These are phyloP conservation scores for Orbilia quercus DNA, from an alignment of 2,329 filamentous ascomycete genomes.

Conservation along the genomic window DNA sequence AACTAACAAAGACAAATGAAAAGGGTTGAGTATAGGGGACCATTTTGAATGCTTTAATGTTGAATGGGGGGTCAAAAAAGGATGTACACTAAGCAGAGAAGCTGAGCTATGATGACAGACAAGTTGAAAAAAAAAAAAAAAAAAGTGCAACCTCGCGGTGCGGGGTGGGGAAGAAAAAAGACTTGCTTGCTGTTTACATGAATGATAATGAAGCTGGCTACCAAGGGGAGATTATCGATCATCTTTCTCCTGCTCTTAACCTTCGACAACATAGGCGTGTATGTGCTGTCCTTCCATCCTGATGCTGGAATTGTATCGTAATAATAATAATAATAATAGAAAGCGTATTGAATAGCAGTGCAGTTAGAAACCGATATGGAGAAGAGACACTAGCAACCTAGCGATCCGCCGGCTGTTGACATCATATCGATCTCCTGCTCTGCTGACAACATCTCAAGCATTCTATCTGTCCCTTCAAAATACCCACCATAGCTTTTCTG, in stretches of 20 bases:
- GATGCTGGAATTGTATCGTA: neutral
- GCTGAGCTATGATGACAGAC: conserved; percentile 11
- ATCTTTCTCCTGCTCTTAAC: conserved; percentile 3
- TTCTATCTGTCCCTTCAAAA: conserved; percentile 37
- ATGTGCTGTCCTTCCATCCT: conserved; percentile 27
- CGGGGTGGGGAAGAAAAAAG: conserved; percentile 1
- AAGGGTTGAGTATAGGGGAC: neutral
- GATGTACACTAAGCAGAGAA: conserved; percentile 19
- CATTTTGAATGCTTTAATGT: conserved; percentile 6
- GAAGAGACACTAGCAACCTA: too few species aligned
- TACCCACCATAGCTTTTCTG: conserved; percentile 23
- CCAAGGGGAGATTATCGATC: neutral
- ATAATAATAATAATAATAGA: too few species aligned
- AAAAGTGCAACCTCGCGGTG: conserved; percentile 19
- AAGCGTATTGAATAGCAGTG: conserved; percentile 1
- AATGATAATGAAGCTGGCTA: neutral
- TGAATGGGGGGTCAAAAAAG: neutral
- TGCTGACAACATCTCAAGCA: conserved; percentile 12
- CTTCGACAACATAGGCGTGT: conserved; percentile 13
- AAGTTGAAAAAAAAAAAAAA: conserved; percentile 11
- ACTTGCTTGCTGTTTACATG: conserved; percentile 20
- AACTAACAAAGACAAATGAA: conserved; percentile 6
- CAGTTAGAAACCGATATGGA: too few species aligned
- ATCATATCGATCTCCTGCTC: neutral
- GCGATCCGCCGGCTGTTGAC: neutral